These are phyloP conservation scores for Macrocystidia cucumis DNA, from an alignment of 1,284 basidiomycete genomes.

Conservation along the genomic window DNA sequence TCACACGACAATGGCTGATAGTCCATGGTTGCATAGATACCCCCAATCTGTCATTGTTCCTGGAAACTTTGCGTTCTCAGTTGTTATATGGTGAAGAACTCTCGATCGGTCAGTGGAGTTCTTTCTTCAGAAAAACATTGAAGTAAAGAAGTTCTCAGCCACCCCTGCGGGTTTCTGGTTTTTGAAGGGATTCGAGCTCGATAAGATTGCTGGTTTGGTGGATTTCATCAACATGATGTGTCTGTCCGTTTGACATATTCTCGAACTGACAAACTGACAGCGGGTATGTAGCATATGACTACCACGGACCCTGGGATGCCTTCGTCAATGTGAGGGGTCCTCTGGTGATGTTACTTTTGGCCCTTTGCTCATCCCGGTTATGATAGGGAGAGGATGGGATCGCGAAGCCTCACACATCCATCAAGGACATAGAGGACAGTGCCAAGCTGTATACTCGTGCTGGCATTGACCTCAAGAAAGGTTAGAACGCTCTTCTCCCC, in stretches of 20 bases:
- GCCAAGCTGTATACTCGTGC: conserved; percentile 11
- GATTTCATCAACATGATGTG: conserved; percentile 20
- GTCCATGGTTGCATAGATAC: conserved; percentile 11
- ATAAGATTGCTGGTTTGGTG: conserved; percentile 14
- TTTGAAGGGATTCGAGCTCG: conserved; percentile 18
- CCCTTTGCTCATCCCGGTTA: too few species aligned
- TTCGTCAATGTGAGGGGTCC: too few species aligned
- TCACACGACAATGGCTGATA: conserved; percentile 4
- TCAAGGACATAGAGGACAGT: conserved; percentile 12
- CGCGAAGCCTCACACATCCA: conserved; percentile 14
- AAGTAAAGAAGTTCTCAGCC: too few species aligned
- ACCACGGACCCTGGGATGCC: conserved; percentile 17
- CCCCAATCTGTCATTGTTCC: conserved; percentile 15
- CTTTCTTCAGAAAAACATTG: too few species aligned
- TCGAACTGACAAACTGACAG: neutral
- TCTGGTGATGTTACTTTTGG: too few species aligned
- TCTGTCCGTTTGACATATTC: conserved; percentile 1
- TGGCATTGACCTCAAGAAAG: conserved; percentile 12
- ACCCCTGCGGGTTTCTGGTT: conserved; percentile 19
- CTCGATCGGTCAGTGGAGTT: too few species aligned
- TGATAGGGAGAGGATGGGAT: conserved; percentile 10
- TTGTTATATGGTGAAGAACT: too few species aligned
- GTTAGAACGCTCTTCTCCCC: conserved; percentile 4
- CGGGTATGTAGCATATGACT: conserved; percentile 18
- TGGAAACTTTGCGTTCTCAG: too few species aligned